Evolutionary conservation across 2,329 filamentous ascomycete genomes (phyloP).

Genomic region (Aspergillus neotritici): DNA sequence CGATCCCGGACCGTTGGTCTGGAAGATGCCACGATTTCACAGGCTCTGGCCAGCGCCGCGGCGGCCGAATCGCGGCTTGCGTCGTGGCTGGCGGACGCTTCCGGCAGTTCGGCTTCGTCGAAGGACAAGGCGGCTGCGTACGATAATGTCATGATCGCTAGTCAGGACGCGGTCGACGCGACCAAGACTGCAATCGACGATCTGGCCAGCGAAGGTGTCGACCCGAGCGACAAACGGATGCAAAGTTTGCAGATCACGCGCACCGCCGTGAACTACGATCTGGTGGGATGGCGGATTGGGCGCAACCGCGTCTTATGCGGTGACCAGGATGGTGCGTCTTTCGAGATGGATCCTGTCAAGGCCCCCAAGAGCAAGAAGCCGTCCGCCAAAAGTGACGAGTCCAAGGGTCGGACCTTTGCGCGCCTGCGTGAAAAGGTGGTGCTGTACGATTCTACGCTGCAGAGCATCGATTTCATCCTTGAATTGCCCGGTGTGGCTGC

Average conservation of each 20-base stretch:
- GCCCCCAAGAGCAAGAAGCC: constrained; percentile 51
- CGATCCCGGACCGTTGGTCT: constrained; percentile 77
- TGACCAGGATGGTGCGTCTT: constrained; percentile 66
- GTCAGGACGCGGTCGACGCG: constrained; percentile 89
- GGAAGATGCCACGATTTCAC: constrained; percentile 86
- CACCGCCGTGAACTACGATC: constrained; percentile 87
- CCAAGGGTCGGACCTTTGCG: constrained; percentile 68
- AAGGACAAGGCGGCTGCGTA: constrained; percentile 76
- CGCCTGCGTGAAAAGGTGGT: constrained; percentile 81
- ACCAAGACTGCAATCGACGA: constrained; percentile 93
- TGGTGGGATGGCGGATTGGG: constrained; percentile 91
- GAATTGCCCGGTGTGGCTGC: constrained; percentile 86
- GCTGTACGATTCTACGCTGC: constrained; percentile 82
- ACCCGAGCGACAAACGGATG: constrained; percentile 78
- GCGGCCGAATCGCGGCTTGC: constrained; percentile 50
- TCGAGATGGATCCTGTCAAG: constrained; percentile 41
- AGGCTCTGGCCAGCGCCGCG: constrained; percentile 67
- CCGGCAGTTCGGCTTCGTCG: constrained; percentile 36
- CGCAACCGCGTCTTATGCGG: constrained; percentile 86
- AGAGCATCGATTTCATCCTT: constrained; percentile 84
- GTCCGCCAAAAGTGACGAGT: constrained; percentile 55
- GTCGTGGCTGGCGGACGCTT: constrained; percentile 41
- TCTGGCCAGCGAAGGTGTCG: constrained; percentile 72
- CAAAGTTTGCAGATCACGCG: constrained; percentile 88
- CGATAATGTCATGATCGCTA: constrained; percentile 81